Conservation (phyloP, 805 yeast species). For the Alloascoidea hylecoeti region DNA sequence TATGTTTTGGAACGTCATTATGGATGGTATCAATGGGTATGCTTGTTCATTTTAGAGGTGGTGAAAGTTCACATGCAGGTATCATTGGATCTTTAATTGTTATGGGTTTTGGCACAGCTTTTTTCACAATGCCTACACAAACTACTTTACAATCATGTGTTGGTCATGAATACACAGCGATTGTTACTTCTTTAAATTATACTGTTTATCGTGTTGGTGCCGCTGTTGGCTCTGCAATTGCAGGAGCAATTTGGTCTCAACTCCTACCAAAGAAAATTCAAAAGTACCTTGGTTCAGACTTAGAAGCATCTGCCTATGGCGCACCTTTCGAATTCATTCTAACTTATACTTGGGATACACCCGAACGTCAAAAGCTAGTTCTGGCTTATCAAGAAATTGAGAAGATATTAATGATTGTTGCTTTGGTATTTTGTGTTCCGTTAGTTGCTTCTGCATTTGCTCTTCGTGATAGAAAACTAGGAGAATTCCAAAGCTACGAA, state of each 20-base stretch:
- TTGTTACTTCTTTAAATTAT: constrained; percentile 29
- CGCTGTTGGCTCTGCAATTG: constrained; percentile 35
- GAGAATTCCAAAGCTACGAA: background rate
- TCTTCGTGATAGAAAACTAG: constrained; percentile 31
- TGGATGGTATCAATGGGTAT: constrained; percentile 42
- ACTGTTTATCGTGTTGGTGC: constrained; percentile 37
- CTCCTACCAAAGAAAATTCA: constrained; percentile 25
- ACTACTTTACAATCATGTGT: constrained; percentile 34
- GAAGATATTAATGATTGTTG: constrained; percentile 33
- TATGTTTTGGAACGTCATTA: constrained; percentile 31
- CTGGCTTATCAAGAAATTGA: constrained; percentile 36
- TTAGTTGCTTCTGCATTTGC: constrained; percentile 26
- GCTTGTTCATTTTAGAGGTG: constrained; percentile 30
- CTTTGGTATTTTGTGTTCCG: constrained; percentile 31
- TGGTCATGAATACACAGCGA: constrained; percentile 40
- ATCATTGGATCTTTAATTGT: constrained; percentile 39
- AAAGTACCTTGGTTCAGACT: constrained; percentile 16
- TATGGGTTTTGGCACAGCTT: constrained; percentile 46
- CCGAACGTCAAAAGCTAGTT: background rate
- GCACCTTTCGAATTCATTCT: constrained; percentile 32
- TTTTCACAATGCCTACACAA: constrained; percentile 38
- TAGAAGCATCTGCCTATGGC: constrained; percentile 27
- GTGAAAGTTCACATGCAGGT: constrained; percentile 29
- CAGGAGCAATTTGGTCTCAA: constrained; percentile 51
- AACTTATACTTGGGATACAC: constrained; percentile 31